Evolutionary conservation across 2,329 filamentous ascomycete genomes (phyloP), one percentile per base, ranked within the genome.

Genomic region (Trichoderma simmonsii): DNA sequence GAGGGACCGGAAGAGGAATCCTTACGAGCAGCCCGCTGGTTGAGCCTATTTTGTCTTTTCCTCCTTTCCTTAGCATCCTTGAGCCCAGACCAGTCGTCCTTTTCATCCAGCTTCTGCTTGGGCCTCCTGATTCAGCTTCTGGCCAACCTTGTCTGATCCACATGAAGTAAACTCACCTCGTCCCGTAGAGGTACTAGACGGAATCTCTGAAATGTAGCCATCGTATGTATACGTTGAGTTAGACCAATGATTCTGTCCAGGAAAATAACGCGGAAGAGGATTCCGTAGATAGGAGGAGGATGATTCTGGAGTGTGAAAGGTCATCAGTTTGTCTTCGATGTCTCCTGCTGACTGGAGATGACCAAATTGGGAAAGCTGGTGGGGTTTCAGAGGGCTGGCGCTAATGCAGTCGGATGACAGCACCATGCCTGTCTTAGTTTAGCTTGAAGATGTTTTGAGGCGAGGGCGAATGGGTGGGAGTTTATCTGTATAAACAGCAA

Each of bases 21-120:
- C 74, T 61, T 57, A 76, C 75, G 71, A 21, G 74, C 72, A 8
- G 72, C 73, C 57, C 74, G 72, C 62, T 76, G 72, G 9, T 76
- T 76, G 54, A 75, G 36, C 54, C 75, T 73, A 30, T 76, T 76
- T 36, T 76, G 75, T 34, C 75, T 66, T 65, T 73, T 76, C 28
- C 74, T 73, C 30, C 75, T 73, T 39, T 76, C 75, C 62, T 71
- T 74, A 0, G 73, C 66, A 69, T 76, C 73, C 9, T 66, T 67
- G 7, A 75, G 56, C 15, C 74, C 74, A 0, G 67, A 72, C 74
- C 74, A 76, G 51, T 75, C 75, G 61, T 76, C 75, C 3, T 61
- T 61, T 61, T 74, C 72, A 6, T 65, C 63, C 9, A 59, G 51
- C 26, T 71, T 60, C 70, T 71, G 15, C 39, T 34, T 12, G 48